A percentile compares a stretch with the other conserved stretches of the same genome.
phyloP scores from a whole-genome alignment of 352 stramenopile species.

The Phytophthora quininea region DNA sequence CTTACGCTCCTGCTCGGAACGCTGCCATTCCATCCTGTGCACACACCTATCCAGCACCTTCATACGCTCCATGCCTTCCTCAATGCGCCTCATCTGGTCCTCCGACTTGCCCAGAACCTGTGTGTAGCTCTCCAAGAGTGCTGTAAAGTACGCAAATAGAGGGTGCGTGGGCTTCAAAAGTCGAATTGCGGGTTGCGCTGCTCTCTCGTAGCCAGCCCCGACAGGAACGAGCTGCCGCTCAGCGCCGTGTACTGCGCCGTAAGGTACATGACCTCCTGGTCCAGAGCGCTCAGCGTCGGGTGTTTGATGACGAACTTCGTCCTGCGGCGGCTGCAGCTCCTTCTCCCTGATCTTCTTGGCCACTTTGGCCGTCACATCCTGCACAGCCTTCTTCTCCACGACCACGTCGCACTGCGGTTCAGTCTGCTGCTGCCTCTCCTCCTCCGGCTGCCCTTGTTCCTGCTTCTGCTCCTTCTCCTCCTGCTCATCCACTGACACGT shows the following conservation, averaged over 20 bases:
- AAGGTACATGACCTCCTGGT: slow-evolving; percentile 98
- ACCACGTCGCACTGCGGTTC: slow-evolving; percentile 53
- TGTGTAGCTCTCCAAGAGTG: slow-evolving; percentile 97
- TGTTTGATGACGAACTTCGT: slow-evolving; percentile 89
- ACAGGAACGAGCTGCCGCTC: slow-evolving; percentile 95
- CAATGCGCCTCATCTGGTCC: slow-evolving; percentile 72
- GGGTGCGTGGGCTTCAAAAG: slow-evolving; percentile 98
- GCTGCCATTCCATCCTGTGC: slow-evolving; percentile 82
- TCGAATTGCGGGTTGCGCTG: slow-evolving; percentile 97
- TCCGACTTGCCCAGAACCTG: slow-evolving; percentile 84
- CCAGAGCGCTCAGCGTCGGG: slow-evolving; percentile 87
- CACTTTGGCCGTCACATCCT: slow-evolving; percentile 80
- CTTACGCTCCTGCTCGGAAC: slow-evolving; percentile 75
- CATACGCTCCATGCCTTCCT: slow-evolving; percentile 83
- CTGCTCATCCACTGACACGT: slow-evolving; percentile 15
- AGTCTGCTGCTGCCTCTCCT: slow-evolving; percentile 9
- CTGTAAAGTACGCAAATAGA: slow-evolving; percentile 98
- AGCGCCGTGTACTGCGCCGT: slow-evolving; percentile 98
- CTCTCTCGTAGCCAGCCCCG: slow-evolving; percentile 93
- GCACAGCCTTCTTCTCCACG: slow-evolving; percentile 88
- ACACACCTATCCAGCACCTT: slow-evolving; percentile 86
- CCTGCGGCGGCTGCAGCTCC: slow-evolving; percentile 59
- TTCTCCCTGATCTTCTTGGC: slow-evolving; percentile 94
- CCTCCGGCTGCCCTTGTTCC: slow-evolving; percentile 19
- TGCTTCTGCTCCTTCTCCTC: slow-evolving; percentile 37